Evolutionary conservation across 1,139 yeast genomes (phyloP), one percentile per base, ranked within the genome.

Genomic region (Candida tetrigidarum): DNA sequence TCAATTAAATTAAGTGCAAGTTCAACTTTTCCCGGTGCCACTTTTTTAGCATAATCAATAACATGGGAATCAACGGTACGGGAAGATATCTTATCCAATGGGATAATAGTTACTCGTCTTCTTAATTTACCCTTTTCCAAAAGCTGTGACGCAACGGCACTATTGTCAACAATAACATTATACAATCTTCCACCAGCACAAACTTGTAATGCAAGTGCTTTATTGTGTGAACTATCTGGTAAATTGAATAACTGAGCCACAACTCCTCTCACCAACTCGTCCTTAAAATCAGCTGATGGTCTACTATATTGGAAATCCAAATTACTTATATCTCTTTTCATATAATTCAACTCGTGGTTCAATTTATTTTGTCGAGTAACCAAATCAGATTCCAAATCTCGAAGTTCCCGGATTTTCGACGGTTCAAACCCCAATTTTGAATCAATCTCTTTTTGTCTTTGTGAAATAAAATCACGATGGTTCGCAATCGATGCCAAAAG

Each of bases 151-250:
- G 96, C 99, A 5, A 90, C 86, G 20, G 74, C 82, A 47, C 95
- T 95, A 44, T 81, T 85, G 56, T 92, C 97, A 27, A 95, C 99
- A 42, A 95, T 91, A 32, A 95, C 91, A 58, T 92, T 91, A 63
- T 83, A 95, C 32, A 95, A 67, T 54, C 95, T 76, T 3, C 93
- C 96, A 39, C 99, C 99, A 4, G 98, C 99, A 64, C 97, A 87
- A 2, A 89, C 86, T 63, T 95, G 98, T 39, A 95, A 70, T 0
- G 99, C 99, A 35, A 86, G 76, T 0, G 96, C 86, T 48, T 85
- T 83, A 28, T 80, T 78, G 42, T 69, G 64, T 47, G 86, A 81
- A 2, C 73, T 60, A 46, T 83, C 82, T 16, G 79, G 80, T 22
- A 95, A 63, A 1, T 77, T 69, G 59, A 95, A 91, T 42, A 93